Percentiles rank a stretch among this genome's conserved stretches.
Conservation (phyloP, 805 yeast species). For the Tetrapisispora iriomotensis region DNA sequence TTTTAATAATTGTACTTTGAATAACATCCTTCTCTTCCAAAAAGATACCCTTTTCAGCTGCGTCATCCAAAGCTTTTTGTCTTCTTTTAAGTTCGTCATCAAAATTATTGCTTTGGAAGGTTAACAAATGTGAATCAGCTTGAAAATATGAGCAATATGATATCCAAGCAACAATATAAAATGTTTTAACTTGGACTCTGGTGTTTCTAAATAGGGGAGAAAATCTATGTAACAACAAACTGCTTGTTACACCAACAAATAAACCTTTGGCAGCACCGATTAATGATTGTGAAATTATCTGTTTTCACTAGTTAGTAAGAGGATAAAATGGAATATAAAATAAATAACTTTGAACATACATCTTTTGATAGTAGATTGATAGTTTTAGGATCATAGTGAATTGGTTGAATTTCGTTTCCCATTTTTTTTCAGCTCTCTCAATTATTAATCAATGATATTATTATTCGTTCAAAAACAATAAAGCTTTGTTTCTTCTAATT, state of each 20-base stretch:
- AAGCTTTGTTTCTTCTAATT: too few species aligned
- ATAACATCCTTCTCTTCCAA: slow-evolving; percentile 28
- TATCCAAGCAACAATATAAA: slow-evolving; percentile 35
- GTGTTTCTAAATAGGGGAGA: slow-evolving; percentile 31
- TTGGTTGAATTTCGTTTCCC: slow-evolving; percentile 26
- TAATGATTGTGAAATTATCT: slow-evolving; percentile 31
- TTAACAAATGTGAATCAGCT: slow-evolving; percentile 34
- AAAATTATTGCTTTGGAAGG: slow-evolving; percentile 29
- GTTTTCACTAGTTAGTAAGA: slow-evolving; percentile 5
- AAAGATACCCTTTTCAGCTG: slow-evolving; percentile 37
- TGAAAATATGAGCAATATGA: slow-evolving; percentile 34
- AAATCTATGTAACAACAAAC: slow-evolving; percentile 26
- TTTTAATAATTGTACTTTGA: not conserved
- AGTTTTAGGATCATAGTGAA: slow-evolving; percentile 32
- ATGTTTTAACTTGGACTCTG: slow-evolving; percentile 33
- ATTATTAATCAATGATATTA: not conserved
- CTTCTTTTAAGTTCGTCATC: slow-evolving; percentile 30
- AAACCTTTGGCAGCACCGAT: slow-evolving; percentile 38
- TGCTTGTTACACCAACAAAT: slow-evolving; percentile 29
- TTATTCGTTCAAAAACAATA: too few species aligned
- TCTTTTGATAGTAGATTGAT: slow-evolving; percentile 30
- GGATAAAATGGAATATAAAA: not conserved
- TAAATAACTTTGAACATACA: slow-evolving; percentile 13
- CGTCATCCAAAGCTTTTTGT: slow-evolving; percentile 31
- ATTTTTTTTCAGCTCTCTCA: slow-evolving; percentile 4